Conservation (phyloP, 768 basidiomycete genomes). For the Floccularia luteovirens region DNA sequence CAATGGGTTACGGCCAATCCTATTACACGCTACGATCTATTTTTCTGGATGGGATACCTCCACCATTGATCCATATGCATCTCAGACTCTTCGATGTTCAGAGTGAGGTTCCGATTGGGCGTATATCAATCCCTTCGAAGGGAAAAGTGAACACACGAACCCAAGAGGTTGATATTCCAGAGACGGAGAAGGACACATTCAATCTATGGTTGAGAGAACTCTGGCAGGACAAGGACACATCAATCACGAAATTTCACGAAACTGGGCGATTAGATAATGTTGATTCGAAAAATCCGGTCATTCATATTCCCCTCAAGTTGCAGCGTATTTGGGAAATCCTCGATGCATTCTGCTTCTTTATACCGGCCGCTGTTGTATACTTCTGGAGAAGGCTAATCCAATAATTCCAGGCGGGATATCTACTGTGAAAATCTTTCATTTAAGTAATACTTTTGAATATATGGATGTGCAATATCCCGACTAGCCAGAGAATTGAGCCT, state of each 20-base stretch:
- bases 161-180: constrained; percentile 43
- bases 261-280: constrained; percentile 35
- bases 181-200: constrained; percentile 57
- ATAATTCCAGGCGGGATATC: no score
- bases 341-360: constrained; percentile 66
- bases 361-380: constrained; percentile 46
- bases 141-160: constrained; percentile 22
- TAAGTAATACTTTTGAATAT: constrained; percentile 5
- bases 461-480: constrained; percentile 5
- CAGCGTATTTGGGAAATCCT: constrained; percentile 46
- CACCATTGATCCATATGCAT: constrained; percentile 85
- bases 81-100: constrained; percentile 70
- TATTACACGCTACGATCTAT: constrained; percentile 89
- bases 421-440: not conserved
- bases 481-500: constrained; percentile 8
- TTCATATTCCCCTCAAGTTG: constrained; percentile 57
- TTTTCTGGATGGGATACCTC: constrained; percentile 73
- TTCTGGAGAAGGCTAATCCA: constrained; percentile 34
- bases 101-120: constrained; percentile 62
- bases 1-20: constrained; percentile 74
- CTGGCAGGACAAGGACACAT: constrained; percentile 82
- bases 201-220: constrained; percentile 76
- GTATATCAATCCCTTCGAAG: no score
- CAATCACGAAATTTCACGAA: constrained; percentile 61
- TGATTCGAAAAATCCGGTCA: constrained; percentile 12